Evolutionary conservation across 2,329 filamentous ascomycete genomes (phyloP), one percentile per base, ranked within the genome.

Genomic region (Orbilia blumenaviensis): DNA sequence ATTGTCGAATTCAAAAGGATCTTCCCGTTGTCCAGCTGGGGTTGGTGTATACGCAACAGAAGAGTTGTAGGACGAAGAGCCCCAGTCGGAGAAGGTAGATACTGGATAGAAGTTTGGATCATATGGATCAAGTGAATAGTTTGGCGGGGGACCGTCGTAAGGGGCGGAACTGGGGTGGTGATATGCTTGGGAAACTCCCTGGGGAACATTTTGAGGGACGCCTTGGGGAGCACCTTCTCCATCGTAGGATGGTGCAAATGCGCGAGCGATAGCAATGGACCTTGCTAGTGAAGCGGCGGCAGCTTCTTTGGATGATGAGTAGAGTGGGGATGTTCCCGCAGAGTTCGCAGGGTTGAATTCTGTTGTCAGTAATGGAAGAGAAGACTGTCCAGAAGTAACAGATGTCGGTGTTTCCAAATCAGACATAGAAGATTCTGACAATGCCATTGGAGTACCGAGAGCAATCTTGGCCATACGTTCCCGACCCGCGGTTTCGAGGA

Each of bases 81-180:
- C 78, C 52, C 79, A 80, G 56, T 80, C 79, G 5, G 79, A 80
- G 42, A 80, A 80, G n/a, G 73, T 78, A 21, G 79, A 80, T 10
- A 77, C 64, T 16, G 79, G 79, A 61, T 78, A 80, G n/a, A 78
- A 79, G 29, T 79, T 80, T 23, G 75, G 66, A 16, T 63, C 73
- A 29, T 73, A 78, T 29, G 64, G 68, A 44, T 68, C 60, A 16
- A 69, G 34, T 1, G 60, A 66, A 54, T 69, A 76, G 54, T 71
- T 63, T 18, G 66, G 56, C 32, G 78, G 76, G 34, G 76, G 58
- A 63, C 78, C 52, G 25, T 77, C 74, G 36, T 69, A 76, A 10
- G 58, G 64, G 14, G 58, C 72, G 6, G 58, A 14, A 2, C 56
- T 48, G 23, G 72, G 67, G 25, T 58, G 66, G 52, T 78, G 69